Conservation (phyloP, 1,284 basidiomycete species). For the Fistulina hepatica region DNA sequence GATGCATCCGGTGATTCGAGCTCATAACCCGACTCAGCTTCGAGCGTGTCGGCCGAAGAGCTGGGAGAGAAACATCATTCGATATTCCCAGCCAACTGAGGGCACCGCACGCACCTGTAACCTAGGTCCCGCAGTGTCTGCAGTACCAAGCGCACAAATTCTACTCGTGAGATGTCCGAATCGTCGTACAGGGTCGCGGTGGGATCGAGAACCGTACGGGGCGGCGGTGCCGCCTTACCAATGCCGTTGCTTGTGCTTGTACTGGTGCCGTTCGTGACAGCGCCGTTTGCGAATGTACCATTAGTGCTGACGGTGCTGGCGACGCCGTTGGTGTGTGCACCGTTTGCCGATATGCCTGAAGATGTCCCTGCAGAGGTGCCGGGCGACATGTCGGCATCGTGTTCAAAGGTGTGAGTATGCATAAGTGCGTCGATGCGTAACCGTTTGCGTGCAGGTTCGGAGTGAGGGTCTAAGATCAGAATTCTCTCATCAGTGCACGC, state of each 20-base stretch:
- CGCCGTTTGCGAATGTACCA: no score
- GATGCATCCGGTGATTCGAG: slow-evolving; percentile 75
- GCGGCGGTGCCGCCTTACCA: slow-evolving; percentile 28
- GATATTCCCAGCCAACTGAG: slow-evolving; percentile 8
- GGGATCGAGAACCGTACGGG: slow-evolving; percentile 48
- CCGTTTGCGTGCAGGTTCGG: no score
- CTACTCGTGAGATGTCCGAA: slow-evolving; percentile 74
- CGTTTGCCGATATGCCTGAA: no score
- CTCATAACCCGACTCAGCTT: slow-evolving; percentile 86
- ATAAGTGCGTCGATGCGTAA: no score
- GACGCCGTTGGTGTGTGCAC: no score
- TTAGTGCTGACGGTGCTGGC: no score
- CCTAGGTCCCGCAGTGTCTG: slow-evolving; percentile 91
- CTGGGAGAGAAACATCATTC: slow-evolving; percentile 32
- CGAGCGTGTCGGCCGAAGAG: slow-evolving; percentile 78
- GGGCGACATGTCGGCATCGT: no score
- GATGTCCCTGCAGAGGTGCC: no score
- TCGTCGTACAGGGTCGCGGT: slow-evolving; percentile 67
- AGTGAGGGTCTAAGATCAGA: no score
- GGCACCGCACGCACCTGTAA: slow-evolving; percentile 60
- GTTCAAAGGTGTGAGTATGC: no score
- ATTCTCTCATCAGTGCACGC: no score
- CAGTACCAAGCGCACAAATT: slow-evolving; percentile 84
- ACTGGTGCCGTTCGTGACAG: slow-evolving; percentile 24
- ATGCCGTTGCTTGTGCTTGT: slow-evolving; percentile 26